These are phyloP conservation scores for Saturnispora gosingensis DNA, from an alignment of 805 yeast species.

Conservation along the genomic window DNA sequence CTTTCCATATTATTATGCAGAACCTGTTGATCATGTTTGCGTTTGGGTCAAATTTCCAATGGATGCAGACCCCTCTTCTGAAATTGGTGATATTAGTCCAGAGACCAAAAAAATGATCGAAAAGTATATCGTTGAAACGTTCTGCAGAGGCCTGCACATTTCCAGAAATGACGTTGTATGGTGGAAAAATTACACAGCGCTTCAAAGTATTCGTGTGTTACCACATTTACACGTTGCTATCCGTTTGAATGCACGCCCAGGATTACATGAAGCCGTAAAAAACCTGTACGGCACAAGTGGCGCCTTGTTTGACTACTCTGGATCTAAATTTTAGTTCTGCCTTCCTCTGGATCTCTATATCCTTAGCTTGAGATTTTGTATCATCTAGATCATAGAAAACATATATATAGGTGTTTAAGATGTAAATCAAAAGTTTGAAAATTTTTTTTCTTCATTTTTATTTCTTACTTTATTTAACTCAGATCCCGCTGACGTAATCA, in stretches of 20 bases:
- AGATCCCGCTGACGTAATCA: background rate
- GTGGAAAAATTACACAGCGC: constrained; percentile 64
- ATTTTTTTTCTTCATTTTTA: background rate
- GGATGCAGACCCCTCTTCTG: constrained; percentile 40
- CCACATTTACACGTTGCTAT: constrained; percentile 66
- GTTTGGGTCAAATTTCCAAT: constrained; percentile 59
- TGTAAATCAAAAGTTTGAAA: background rate
- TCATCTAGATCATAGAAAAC: background rate
- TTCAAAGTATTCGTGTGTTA: constrained; percentile 58
- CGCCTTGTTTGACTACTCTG: constrained; percentile 7
- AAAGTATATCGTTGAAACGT: constrained; percentile 37
- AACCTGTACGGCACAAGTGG: constrained; percentile 10
- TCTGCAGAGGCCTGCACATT: constrained; percentile 36
- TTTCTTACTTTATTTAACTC: background rate
- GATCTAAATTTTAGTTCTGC: constrained; percentile 5
- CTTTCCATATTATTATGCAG: constrained; percentile 57
- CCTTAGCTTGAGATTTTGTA: background rate
- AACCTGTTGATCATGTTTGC: constrained; percentile 45
- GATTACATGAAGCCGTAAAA: background rate
- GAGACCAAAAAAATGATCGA: constrained; percentile 35
- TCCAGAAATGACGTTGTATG: constrained; percentile 38
- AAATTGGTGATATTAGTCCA: constrained; percentile 42
- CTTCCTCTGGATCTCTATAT: background rate
- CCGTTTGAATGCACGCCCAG: constrained; percentile 23
- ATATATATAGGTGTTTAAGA: background rate